Evolutionary conservation across 2,329 filamentous ascomycete genomes (phyloP), one percentile per base, ranked within the genome.

Genomic region (Calycina marina): DNA sequence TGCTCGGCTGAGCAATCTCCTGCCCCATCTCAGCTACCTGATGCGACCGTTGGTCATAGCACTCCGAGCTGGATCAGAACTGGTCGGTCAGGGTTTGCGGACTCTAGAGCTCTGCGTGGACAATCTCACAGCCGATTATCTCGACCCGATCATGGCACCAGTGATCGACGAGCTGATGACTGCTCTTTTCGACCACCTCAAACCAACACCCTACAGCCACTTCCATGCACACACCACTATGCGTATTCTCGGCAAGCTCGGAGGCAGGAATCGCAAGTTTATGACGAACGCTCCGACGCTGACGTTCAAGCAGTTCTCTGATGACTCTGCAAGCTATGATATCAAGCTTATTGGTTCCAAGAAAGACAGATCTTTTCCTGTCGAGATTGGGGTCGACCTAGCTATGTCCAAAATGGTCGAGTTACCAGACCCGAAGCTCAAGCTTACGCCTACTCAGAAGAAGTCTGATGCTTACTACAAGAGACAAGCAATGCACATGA

Each of bases 151-250:
- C 48, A 98, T 98, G 88, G 84, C 88, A 2, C 92, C 90, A 0
- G 92, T 96, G 15, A 96, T 99, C 55, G 88, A 98, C 47, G 90
- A 99, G 51, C 65, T 99, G 27, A 98, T 98, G 90, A 90, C 85
- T 28, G 88, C 88, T 1, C 65, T 99, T 1, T 98, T 93, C 67
- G 86, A 94, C 41, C 92, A 98, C 54, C 67, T 99, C 25, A 81
- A 80, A 47, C 92, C 90, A 5, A 78, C 86, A 40, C 90, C 90
- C 0, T 93, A 98, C 55, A 93, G 81, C 47, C 92, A 98, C 55
- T 93, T 94, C 56, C 88, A 96, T 51, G 83, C 92, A 1, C 90
- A 99, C 52, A 96, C 90, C 0, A 96, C 90, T 0, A 93, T 98
- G 77, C 69, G 90, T 28, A 98, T 99, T 36, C 67, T 99, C 2